Base-by-base conservation (phyloP, 2,329 filamentous ascomycete genomes). In the Penicillium italicum region DNA sequence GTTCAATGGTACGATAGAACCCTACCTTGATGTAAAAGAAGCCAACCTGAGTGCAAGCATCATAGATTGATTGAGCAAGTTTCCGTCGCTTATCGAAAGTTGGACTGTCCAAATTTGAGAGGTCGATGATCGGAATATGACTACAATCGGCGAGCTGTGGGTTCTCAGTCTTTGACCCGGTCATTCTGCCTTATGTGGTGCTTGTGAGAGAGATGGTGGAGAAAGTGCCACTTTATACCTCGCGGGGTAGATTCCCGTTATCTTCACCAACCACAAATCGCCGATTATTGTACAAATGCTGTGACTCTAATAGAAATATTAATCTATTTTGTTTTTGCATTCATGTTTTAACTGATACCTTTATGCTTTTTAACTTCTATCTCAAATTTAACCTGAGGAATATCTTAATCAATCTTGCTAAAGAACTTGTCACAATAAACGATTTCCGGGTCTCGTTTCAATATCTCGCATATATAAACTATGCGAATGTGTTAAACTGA, bases 11-110 rank as follows among this genome's bases (percentile, higher is more conserved):
- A 14, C n/a, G 5, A 12, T 6, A 11, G 11, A 18, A 4, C 18
- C n/a, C 50, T 56, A 66, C 56, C 53, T 74, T 67, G 55, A 75
- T 64, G 30, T 79, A 78, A 64, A 81, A 79, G 62, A 79, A 80
- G 4, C 78, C 76, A 38, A 76, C 55, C 62, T 71, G 22, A 66
- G 74, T 40, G 73, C 77, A 69, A 1, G 63, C 67, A 38, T 59
- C 74, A 8, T 74, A 70, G 16, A 80, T 72, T 41, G 76, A 64
- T 12, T 64, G 61, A 2, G 78, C 76, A 4, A 79, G 70, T 8
- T 63, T 64, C 45, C 72, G 63, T 1, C 77, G 73, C 16, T 74
- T 72, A 3, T 69, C 61, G 0, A 73, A 50, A 1, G 65, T 54
- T 2, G 64, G 53, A 49, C 72, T 77, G 61, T 72, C 73, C n/a